Percentiles rank a stretch among this genome's conserved stretches.
Evolutionary conservation across 2,329 filamentous ascomycete species (phyloP).

Genomic region (Fusarium graminum): DNA sequence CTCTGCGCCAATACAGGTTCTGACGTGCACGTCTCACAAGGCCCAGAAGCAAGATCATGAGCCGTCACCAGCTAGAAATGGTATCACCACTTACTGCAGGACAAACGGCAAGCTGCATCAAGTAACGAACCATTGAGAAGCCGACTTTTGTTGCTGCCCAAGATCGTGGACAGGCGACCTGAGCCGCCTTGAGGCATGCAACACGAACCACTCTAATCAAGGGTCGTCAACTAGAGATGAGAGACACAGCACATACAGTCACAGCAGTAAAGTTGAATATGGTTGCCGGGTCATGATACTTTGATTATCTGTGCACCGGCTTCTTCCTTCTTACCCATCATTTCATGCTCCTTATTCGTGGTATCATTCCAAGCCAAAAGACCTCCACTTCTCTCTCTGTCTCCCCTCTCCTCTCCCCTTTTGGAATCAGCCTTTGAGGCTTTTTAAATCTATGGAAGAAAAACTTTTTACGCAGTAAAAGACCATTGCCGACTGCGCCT

Average conservation of each 20-base stretch:
- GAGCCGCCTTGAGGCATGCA: neutral
- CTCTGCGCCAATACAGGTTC: slow-evolving; percentile 8
- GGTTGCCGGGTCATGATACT: slow-evolving; percentile 12
- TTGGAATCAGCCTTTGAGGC: slow-evolving; percentile 41
- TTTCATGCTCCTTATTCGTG: slow-evolving; percentile 47
- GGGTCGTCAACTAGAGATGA: neutral
- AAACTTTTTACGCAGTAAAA: slow-evolving; percentile 8
- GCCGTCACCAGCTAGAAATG: neutral
- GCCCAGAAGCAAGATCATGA: slow-evolving; percentile 3
- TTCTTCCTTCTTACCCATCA: slow-evolving; percentile 25
- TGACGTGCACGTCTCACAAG: slow-evolving; percentile 27
- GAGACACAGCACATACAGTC: neutral
- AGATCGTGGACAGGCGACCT: neutral
- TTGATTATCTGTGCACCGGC: slow-evolving; percentile 30
- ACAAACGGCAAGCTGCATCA: slow-evolving; percentile 20
- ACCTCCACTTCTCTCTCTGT: slow-evolving; percentile 17
- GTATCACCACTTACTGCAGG: slow-evolving; percentile 15
- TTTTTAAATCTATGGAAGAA: slow-evolving; percentile 32
- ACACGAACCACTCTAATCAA: neutral
- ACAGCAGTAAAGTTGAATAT: neutral
- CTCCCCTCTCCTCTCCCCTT: neutral
- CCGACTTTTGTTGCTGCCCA: neutral
- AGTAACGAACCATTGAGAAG: slow-evolving; percentile 7
- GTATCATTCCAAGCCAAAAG: slow-evolving; percentile 47
- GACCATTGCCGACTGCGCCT: slow-evolving; percentile 18